Percentiles rank a stretch among this genome's conserved stretches.
phyloP scores from a whole-genome alignment of 345 rosid species.

The Geranium rotundifolium region DNA sequence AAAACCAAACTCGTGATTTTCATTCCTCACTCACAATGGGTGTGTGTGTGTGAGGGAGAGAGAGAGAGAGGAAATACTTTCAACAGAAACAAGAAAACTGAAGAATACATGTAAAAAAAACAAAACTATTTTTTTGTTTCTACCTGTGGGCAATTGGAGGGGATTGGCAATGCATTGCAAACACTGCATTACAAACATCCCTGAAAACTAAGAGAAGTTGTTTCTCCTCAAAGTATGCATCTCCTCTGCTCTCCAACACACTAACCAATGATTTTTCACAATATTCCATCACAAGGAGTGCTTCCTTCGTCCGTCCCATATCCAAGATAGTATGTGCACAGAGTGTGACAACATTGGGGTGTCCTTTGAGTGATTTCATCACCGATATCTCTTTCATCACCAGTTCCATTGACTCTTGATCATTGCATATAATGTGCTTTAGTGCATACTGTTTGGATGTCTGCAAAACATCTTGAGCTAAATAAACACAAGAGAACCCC shows the following conservation, averaged over 20 bases:
- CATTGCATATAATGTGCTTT: constrained; percentile 92
- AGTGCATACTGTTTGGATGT: constrained; percentile 78
- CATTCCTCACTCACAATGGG: too few species aligned
- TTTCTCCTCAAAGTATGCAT: constrained; percentile 77
- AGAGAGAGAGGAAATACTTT: background rate
- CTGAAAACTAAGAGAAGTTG: constrained; percentile 64
- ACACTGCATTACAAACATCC: constrained; percentile 91
- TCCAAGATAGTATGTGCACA: constrained; percentile 60
- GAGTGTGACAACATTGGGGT: constrained; percentile 76
- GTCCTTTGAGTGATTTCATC: constrained; percentile 75
- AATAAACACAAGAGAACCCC: constrained; percentile 89
- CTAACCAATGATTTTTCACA: constrained; percentile 81
- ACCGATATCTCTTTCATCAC: constrained; percentile 73
- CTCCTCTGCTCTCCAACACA: constrained; percentile 74
- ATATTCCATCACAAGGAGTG: constrained; percentile 80
- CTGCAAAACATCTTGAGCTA: constrained; percentile 61
- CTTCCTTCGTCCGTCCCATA: constrained; percentile 91
- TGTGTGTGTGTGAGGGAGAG: too few species aligned
- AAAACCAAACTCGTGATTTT: too few species aligned
- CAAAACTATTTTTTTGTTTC: background rate
- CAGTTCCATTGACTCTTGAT: constrained; percentile 65
- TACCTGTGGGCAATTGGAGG: constrained; percentile 95
- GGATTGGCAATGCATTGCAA: constrained; percentile 85
- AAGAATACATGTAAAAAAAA: background rate
- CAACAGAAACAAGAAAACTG: background rate